Percentiles rank a stretch among this genome's conserved stretches.
phyloP scores from a whole-genome alignment of 2,329 filamentous ascomycete genomes.

The Fusarium caatingaense region DNA sequence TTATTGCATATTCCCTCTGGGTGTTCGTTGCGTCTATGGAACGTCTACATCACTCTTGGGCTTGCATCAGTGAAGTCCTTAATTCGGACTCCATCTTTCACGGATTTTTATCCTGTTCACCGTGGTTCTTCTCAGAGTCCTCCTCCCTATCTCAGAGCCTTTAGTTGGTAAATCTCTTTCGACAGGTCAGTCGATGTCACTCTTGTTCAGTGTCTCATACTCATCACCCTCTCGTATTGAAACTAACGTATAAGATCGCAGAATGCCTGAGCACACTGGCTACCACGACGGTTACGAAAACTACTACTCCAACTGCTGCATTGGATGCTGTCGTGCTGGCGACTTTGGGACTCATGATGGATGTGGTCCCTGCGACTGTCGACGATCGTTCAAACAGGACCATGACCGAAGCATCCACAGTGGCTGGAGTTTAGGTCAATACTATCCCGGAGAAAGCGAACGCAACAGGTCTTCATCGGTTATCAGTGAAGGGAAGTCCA shows the following conservation, averaged over 20 bases:
- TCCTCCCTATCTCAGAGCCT: not conserved
- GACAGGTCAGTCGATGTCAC: not conserved
- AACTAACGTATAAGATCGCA: not conserved
- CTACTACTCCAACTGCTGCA: conserved; percentile 44
- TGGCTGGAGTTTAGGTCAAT: conserved; percentile 36
- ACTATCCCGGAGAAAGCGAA: conserved; percentile 22
- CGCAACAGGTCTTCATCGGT: not conserved
- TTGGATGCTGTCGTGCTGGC: conserved; percentile 48
- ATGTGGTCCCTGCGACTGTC: conserved; percentile 35
- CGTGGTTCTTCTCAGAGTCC: not conserved
- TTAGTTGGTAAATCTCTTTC: not conserved
- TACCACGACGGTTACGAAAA: not conserved
- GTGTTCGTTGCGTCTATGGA: conserved; percentile 32
- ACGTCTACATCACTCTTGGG: conserved; percentile 16
- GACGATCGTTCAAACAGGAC: conserved; percentile 14
- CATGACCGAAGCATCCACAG: conserved; percentile 9
- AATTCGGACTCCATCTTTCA: not conserved
- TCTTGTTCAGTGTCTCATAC: not conserved
- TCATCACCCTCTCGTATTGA: not conserved
- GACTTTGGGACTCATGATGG: conserved; percentile 50
- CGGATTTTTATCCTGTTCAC: not conserved
- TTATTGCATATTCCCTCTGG: not conserved
- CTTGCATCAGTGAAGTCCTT: conserved; percentile 4
- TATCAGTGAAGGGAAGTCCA: not conserved
- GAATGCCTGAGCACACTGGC: conserved; percentile 1